Evolutionary conservation across 495 filamentous ascomycete genomes (phyloP).

Genomic region (Penicillium canescens): DNA sequence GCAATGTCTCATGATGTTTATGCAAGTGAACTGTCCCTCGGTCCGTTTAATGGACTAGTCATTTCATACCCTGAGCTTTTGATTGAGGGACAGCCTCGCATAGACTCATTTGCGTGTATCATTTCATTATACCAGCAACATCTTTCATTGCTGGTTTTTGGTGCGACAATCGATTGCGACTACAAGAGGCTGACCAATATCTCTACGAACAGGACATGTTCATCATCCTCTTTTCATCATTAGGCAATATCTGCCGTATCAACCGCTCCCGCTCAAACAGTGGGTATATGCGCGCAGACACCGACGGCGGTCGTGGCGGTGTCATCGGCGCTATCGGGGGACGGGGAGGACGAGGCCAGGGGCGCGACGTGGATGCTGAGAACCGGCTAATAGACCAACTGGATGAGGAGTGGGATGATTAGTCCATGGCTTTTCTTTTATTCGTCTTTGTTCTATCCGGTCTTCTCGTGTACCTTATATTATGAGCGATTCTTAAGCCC

Average conservation of each 20-base stretch:
- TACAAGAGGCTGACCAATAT: conserved; percentile 14
- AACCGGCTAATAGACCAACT: conserved; percentile 94
- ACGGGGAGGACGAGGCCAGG: conserved; percentile 38
- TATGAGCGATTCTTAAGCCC: background rate
- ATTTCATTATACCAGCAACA: background rate
- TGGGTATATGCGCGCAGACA: conserved; percentile 57
- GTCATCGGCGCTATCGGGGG: conserved; percentile 40
- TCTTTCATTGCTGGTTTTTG: background rate
- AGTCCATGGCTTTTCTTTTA: background rate
- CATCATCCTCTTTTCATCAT: conserved; percentile 76
- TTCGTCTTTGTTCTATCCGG: background rate
- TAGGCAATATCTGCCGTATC: conserved; percentile 62
- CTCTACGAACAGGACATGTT: conserved; percentile 67
- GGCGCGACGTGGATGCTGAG: conserved; percentile 71
- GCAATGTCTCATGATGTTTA: conserved; percentile 6
- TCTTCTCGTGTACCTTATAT: background rate
- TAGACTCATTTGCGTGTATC: background rate
- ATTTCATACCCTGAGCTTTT: background rate
- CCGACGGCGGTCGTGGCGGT: conserved; percentile 21
- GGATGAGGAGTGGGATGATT: conserved; percentile 80
- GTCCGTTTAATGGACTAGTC: conserved; percentile 1
- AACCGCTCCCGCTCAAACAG: conserved; percentile 37
- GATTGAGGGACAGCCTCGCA: background rate
- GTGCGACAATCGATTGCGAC: background rate
- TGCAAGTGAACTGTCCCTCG: conserved; percentile 4